Conservation (phyloP, 192 early-diverging fungal genomes). For the Coemansia sp. region DNA sequence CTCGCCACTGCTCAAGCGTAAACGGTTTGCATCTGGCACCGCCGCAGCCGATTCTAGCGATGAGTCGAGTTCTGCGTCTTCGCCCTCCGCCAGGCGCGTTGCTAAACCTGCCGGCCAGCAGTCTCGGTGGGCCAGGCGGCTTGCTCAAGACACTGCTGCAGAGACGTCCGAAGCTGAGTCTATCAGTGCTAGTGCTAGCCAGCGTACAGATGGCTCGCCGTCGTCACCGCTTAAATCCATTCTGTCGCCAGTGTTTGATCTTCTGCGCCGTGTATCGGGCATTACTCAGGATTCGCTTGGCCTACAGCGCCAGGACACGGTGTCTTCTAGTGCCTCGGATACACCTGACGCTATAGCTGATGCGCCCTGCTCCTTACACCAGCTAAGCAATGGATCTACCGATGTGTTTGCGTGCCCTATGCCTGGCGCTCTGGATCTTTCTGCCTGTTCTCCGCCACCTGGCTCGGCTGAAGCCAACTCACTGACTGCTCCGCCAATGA, state of each 20-base stretch:
- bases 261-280: slow-evolving; percentile 50
- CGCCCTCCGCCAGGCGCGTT: neutral
- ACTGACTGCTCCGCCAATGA: slow-evolving; percentile 51
- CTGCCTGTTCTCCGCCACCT: slow-evolving; percentile 1
- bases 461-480: slow-evolving; percentile 34
- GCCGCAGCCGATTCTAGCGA: neutral
- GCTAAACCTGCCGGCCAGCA: neutral
- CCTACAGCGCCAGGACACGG: slow-evolving; percentile 18
- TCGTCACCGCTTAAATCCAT: slow-evolving; percentile 50
- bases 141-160: neutral
- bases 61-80: slow-evolving; percentile 1
- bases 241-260: slow-evolving; percentile 37
- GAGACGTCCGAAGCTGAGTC: neutral
- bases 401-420: slow-evolving; percentile 2
- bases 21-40: neutral
- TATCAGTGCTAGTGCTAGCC: neutral
- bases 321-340: neutral
- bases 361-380: neutral
- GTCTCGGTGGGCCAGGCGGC: slow-evolving; percentile 15
- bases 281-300: slow-evolving; percentile 27
- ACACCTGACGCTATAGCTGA: neutral
- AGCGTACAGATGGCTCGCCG: slow-evolving; percentile 3
- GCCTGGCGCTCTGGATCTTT: neutral
- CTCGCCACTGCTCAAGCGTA: slow-evolving; percentile 14
- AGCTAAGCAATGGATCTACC: neutral